Evolutionary conservation across 2,329 filamentous ascomycete genomes (phyloP), one percentile per base, ranked within the genome.

Genomic region (Neospermospora avenae): DNA sequence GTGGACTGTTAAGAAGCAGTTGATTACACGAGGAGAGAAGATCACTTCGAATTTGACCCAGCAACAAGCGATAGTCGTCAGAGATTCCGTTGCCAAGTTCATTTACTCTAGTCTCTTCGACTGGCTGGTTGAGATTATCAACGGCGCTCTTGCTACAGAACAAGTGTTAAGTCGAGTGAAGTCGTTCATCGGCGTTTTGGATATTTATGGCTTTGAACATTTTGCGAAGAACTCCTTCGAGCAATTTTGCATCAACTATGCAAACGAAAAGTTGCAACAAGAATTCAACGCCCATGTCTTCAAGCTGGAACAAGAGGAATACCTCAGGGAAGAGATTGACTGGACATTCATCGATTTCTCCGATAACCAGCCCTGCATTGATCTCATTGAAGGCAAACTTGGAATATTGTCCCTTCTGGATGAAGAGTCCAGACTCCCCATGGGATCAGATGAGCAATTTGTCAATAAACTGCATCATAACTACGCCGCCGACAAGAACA

Each of bases 331-430:
- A 77, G 82, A 98, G 77, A 99, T 99, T 67, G 93, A 98, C 77
- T 99, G 95, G 95, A 97, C 90, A 10, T 99, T 99, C 73, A 99
- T 99, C 73, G 95, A 99, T 74, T 99, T 99, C 76, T 96, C 93
- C 5, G 95, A 99, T 77, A 99, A 99, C 71, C 95, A 99, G 77
- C 95, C 95, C 18, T 99, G 95, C 78, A 99, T 99, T 70, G 95
- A 99, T 74, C 79, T 99, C 56, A 99, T 99, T 68, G 95, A 99
- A 78, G 93, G 92, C 68, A 98, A 96, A 75, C 84, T 99, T 68
- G 95, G 95, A 76, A 89, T 99, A 55, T 77, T 99, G 65, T 91
- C 93, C 20, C 81, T 99, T 28, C 80, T 99, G 41, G 95, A 99
- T 70, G 96, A 99, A 78, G 95, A 99, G 75, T 98, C 93, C 18